Evolutionary conservation across 768 basidiomycete species (phyloP).

Genomic region (Pholiota conissans): DNA sequence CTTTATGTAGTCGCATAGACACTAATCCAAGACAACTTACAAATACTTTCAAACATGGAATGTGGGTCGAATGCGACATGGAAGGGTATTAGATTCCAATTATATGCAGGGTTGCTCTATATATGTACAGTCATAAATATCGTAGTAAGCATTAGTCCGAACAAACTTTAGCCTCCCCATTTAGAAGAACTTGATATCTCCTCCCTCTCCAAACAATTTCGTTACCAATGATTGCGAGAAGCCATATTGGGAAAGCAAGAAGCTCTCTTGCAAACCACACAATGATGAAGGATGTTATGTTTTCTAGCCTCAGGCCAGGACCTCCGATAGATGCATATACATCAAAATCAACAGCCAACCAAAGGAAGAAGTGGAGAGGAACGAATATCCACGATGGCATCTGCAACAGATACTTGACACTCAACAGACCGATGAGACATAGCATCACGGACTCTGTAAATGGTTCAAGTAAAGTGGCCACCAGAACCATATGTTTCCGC

Average conservation of each 20-base stretch:
- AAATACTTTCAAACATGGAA: no score
- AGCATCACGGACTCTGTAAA: constrained; percentile 85
- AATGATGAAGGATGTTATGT: constrained; percentile 58
- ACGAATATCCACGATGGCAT: constrained; percentile 56
- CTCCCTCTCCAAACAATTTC: constrained; percentile 88
- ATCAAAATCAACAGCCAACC: constrained; percentile 81
- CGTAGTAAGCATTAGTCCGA: not conserved
- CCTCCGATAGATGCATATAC: constrained; percentile 79
- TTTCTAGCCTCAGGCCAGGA: constrained; percentile 50
- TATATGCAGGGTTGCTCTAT: no score
- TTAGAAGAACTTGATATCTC: constrained; percentile 68
- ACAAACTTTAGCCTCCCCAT: constrained; percentile 60
- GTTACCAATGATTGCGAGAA: constrained; percentile 77
- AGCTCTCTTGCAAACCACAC: constrained; percentile 84
- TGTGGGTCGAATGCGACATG: no score
- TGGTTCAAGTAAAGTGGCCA: constrained; percentile 87
- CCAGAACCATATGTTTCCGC: constrained; percentile 88
- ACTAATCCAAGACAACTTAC: not conserved
- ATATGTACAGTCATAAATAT: not conserved
- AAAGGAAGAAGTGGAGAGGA: constrained; percentile 59
- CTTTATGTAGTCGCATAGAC: not conserved
- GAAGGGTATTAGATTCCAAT: no score
- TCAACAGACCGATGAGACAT: constrained; percentile 61
- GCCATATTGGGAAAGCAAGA: constrained; percentile 86
- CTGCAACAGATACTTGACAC: constrained; percentile 49